Evolutionary conservation across 257 asterid species (phyloP), one percentile per base, ranked within the genome.

Genomic region (Solanum dulcamara): DNA sequence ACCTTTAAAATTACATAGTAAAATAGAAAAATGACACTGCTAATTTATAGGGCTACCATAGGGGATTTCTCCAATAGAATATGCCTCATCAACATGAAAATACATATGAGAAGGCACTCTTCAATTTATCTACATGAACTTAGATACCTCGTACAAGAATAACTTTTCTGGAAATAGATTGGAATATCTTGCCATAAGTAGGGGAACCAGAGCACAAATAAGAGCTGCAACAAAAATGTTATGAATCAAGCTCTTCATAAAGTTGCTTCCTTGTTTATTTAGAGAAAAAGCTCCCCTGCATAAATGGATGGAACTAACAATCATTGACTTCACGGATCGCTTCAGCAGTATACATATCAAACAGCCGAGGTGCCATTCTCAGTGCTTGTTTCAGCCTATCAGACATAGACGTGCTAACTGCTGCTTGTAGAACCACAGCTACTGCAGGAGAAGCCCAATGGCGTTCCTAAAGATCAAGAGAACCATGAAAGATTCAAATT

Each of bases 381-480:
- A 94, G 92, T 57, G 97, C 97, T 89, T 93, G 96, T 86, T 92
- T 93, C 89, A 93, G 83, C 87, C 98, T 93, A 83, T 89, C 91
- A 87, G 99, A 96, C 85, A 88, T 91, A 82, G 98, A 93, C 40
- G 93, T 68, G 86, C 70, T 93, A 64, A 87, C 86, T 70, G 94
- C 91, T 44, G 96, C 90, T 89, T 93, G 98, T 86, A 96, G 88
- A 44, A 93, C 94, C 88, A 95, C 89, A 66, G 96, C 94, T 97
- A 96, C 94, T 46, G 93, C 95, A 85, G 99, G 98, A 87, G 98
- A 88, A 82, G 98, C 90, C 99, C 99, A 96, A 87, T 96, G 98
- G 28, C 98, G 98, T 87, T 94, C 98, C 98, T 95, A 85, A 88
- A 88, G 83, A 92, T 81, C 80, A 88, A 72, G 60, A 81, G 40